Evolutionary conservation across 768 basidiomycete species (phyloP).

Genomic region (Tremella fuciformis): DNA sequence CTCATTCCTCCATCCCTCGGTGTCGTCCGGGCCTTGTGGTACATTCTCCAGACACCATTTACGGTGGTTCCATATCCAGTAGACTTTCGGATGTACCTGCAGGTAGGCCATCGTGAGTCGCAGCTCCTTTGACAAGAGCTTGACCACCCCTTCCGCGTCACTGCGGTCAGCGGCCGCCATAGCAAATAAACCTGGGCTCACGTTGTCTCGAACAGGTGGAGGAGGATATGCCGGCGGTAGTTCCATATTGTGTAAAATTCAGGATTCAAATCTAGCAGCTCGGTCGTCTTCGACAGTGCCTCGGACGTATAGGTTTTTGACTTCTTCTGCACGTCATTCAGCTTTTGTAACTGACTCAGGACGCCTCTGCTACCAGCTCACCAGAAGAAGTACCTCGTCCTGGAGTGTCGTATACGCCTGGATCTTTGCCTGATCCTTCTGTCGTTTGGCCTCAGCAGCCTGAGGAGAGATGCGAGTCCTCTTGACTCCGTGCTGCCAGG

Average conservation of each 20-base stretch:
- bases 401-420: slow-evolving; percentile 69
- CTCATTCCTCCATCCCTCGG: slow-evolving; percentile 65
- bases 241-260: slow-evolving; percentile 98
- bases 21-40: slow-evolving; percentile 64
- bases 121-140: slow-evolving; percentile 69
- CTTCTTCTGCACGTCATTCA: slow-evolving; percentile 61
- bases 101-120: slow-evolving; percentile 75
- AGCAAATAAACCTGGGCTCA: slow-evolving; percentile 48
- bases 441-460: slow-evolving; percentile 62
- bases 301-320: slow-evolving; percentile 65
- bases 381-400: slow-evolving; percentile 64
- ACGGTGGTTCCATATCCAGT: slow-evolving; percentile 98
- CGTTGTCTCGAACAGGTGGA: slow-evolving; percentile 67
- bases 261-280: slow-evolving; percentile 76
- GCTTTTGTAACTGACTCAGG: not conserved
- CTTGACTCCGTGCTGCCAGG: slow-evolving; percentile 53
- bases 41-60: slow-evolving; percentile 89
- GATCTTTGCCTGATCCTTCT: slow-evolving; percentile 72
- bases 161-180: slow-evolving; percentile 53
- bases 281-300: slow-evolving; percentile 74
- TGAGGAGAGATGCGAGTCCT: slow-evolving; percentile 44
- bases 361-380: slow-evolving; percentile 49
- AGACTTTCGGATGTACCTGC: slow-evolving; percentile 85
- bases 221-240: slow-evolving; percentile 76
- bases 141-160: slow-evolving; percentile 62